Evolutionary conservation across 2,329 filamentous ascomycete species (phyloP), one percentile per base, ranked within the genome.

Genomic region (Berkeleyomyces basicola): DNA sequence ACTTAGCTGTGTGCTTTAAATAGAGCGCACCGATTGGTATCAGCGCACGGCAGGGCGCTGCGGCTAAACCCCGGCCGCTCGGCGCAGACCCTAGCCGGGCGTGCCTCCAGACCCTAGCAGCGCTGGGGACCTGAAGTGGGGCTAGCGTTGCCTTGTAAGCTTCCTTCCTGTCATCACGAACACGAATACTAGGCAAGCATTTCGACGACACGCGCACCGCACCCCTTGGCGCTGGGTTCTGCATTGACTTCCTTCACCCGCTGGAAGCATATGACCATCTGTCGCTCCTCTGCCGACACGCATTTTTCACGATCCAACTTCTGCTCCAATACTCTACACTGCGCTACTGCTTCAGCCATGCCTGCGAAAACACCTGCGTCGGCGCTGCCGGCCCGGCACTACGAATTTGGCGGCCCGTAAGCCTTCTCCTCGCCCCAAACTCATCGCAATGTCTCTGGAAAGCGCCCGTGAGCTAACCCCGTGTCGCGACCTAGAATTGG

Each of bases 401-500:
- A 80, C 67, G 77, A 80, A 65, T 80, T 81, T 68, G 73, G 75
- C 61, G 78, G 78, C 65, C 78, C 78, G 78, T 79, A 71, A 69
- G 76, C 72, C 7, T 42, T 37, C 44, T 42, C 43, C 10, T n/a
- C 44, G 33, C 53, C 23, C 39, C 33, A 58, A 11, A 37, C 31
- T 58, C 23, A 23, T 23, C 23, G 23, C 23, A 23, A 23, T 23
- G 23, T 23, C 23, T 23, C 23, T 23, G 23, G 23, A 23, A 23
- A 23, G 23, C 23, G 2, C 9, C 7, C 33, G 36, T 14, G 14
- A 16, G 51, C 51, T 55, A 55, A 55, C 33, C 14, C 14, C 23
- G n/a, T 23, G 6, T 37, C 16, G 9, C 47, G 37, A 23, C 61
- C 43, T 55, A 95, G 90, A 62, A 77, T 85, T 49, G 91, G 90